Base-by-base conservation (phyloP, 164 flowering plant genomes). In the Vitis rotundifolia region DNA sequence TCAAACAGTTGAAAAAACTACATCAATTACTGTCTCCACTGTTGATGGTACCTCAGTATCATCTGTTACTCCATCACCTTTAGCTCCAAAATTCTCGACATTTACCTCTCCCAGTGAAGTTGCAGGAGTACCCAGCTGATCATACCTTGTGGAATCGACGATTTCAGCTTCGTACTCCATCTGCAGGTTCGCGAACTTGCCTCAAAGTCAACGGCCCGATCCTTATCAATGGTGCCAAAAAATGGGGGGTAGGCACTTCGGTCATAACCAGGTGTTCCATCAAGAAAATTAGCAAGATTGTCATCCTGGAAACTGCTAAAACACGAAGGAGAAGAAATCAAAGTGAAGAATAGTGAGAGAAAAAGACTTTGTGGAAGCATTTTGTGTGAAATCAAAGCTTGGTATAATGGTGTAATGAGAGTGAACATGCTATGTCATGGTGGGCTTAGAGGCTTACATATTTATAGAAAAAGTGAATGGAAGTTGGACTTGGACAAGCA, bases 71-170 rank as follows among this genome's bases (percentile, higher is more conserved):
- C 81, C 85, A 70, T 86, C 73, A 28, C 77, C 86, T 79, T 76
- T 81, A 15, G 89, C 89, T 54, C 86, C 86, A 67, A 74, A 84
- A 66, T 67, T 69, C 59, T 81, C 80, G 3, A 86, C 86, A 74
- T 76, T 82, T 44, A 79, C 68, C 2, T 75, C 51, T 47, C 37
- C 64, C 57, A 74, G 28, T 2, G 63, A 26, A 1, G 37, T n/a
- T 15, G 60, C 26, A 16, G 72, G 51, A 55, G 63, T 9, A n/a
- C 53, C 26, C 29, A 50, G 69, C 3, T 10, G 52, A 19, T 9
- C 59, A 29, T 51, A 61, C 48, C 63, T 47, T 11, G 16, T 22
- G 49, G 12, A 8, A 9, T 14, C 6, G 4, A 11, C 16, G 8
- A 12, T 9, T 5, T 44, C 51, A 62, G 8, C 11, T 9, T 13